A percentile compares a stretch with the other conserved stretches of the same genome.
phyloP scores from a whole-genome alignment of 805 yeast genomes.

The Tetrapisispora arboricola region DNA sequence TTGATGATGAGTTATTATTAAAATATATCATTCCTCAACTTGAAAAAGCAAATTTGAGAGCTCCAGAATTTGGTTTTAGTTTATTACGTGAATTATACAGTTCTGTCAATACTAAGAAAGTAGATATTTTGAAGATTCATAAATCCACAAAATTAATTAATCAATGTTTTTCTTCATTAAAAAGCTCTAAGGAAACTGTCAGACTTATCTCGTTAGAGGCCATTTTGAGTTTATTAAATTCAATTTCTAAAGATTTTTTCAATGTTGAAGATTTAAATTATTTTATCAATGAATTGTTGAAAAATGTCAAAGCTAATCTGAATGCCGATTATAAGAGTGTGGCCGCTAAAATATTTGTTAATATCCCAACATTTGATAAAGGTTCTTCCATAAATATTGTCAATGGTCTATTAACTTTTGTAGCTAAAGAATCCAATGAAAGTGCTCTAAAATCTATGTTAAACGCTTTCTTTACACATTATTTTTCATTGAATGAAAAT shows the following conservation, averaged over 20 bases:
- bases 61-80: constrained; percentile 62
- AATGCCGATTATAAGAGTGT: constrained; percentile 56
- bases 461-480: constrained; percentile 39
- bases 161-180: constrained; percentile 46
- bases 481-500: constrained; percentile 24
- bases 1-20: constrained; percentile 32
- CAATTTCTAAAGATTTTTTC: constrained; percentile 14
- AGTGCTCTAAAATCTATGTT: constrained; percentile 41
- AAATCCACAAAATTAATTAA: constrained; percentile 39
- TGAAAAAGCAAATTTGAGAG: constrained; percentile 66
- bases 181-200: constrained; percentile 61
- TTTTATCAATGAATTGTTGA: constrained; percentile 44
- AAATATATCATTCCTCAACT: constrained; percentile 44
- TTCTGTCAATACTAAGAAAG: constrained; percentile 20
- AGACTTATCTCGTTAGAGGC: constrained; percentile 40
- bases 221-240: constrained; percentile 18
- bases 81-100: constrained; percentile 40
- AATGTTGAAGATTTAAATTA: constrained; percentile 23
- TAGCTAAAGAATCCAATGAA: constrained; percentile 72
- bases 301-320: constrained; percentile 47
- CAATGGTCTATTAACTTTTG: constrained; percentile 38
- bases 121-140: constrained; percentile 36
- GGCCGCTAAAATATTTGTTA: constrained; percentile 36
- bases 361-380: constrained; percentile 20
- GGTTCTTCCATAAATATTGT: constrained; percentile 33